Conservation (phyloP, 1,139 yeast species). For the Scheffersomyces lignicola region DNA sequence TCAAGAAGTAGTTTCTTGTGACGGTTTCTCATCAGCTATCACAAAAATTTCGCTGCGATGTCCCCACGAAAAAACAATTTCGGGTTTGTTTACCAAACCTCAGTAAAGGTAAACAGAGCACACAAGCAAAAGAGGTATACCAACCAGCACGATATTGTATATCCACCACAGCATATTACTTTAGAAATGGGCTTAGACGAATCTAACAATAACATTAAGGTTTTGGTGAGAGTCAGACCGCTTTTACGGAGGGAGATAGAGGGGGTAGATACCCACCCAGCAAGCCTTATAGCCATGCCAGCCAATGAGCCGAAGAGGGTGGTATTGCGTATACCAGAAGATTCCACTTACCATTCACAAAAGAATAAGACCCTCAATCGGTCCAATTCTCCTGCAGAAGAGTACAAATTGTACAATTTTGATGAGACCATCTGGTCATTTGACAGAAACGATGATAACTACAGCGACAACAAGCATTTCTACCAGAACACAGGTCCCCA, state of each 20-base stretch:
- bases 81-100: no score
- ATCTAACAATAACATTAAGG: constrained; percentile 33
- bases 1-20: no score
- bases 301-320: constrained; percentile 20
- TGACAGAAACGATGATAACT: constrained; percentile 31
- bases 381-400: constrained; percentile 12
- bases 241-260: constrained; percentile 34
- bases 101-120: no score
- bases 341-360: constrained; percentile 15
- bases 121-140: no score
- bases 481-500: constrained; percentile 57
- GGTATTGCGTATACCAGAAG: constrained; percentile 22
- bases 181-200: no score
- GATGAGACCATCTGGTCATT: constrained; percentile 65
- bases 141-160: no score
- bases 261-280: constrained; percentile 5
- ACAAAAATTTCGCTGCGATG: no score
- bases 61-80: no score
- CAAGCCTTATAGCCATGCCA: constrained; percentile 34
- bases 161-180: no score
- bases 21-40: no score
- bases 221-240: constrained; percentile 49
- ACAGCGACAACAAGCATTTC: constrained; percentile 49
- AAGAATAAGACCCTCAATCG: constrained; percentile 7
- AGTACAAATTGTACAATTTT: constrained; percentile 43